A percentile compares a stretch with the other conserved stretches of the same genome.
These are phyloP conservation scores for Mycena venus DNA, from an alignment of 768 basidiomycete genomes.

Conservation along the genomic window DNA sequence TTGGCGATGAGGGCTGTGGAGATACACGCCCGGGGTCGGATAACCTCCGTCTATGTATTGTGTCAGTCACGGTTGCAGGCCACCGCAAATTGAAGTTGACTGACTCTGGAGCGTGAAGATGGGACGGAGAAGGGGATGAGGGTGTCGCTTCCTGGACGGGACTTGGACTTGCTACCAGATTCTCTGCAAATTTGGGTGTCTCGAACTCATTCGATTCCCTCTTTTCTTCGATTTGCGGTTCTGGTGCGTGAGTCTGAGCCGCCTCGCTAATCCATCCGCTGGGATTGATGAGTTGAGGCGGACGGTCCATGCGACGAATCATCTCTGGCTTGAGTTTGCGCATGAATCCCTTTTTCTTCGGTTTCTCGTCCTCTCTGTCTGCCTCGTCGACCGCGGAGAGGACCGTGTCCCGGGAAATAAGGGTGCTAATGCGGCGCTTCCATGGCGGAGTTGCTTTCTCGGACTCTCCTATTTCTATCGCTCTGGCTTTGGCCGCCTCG, in stretches of 20 bases:
- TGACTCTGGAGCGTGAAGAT: slow-evolving; percentile 21
- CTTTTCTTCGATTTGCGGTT: neutral
- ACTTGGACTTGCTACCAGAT: slow-evolving; percentile 26
- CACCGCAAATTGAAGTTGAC: neutral
- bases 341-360: slow-evolving; percentile 41
- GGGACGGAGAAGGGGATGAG: slow-evolving; percentile 20
- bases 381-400: slow-evolving; percentile 43
- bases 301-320: slow-evolving; percentile 81
- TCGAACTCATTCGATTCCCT: neutral
- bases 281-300: slow-evolving; percentile 79
- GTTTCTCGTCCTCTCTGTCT: slow-evolving; percentile 31
- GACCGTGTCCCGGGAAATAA: slow-evolving; percentile 47
- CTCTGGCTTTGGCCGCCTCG: slow-evolving; percentile 54
- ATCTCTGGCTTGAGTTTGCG: slow-evolving; percentile 74
- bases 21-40: slow-evolving; percentile 52
- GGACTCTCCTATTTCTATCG: slow-evolving; percentile 34
- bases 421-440: slow-evolving; percentile 44
- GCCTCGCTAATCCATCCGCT: slow-evolving; percentile 78
- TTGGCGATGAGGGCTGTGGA: slow-evolving; percentile 50
- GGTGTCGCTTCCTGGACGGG: slow-evolving; percentile 12
- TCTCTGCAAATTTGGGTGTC: slow-evolving; percentile 35
- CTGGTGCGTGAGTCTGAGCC: slow-evolving; percentile 36
- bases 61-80: slow-evolving; percentile 3
- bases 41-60: slow-evolving; percentile 45
- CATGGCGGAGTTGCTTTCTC: slow-evolving; percentile 40